Evolutionary conservation across 2,329 filamentous ascomycete genomes (phyloP).

Genomic region (Plenodomus biglobosus): DNA sequence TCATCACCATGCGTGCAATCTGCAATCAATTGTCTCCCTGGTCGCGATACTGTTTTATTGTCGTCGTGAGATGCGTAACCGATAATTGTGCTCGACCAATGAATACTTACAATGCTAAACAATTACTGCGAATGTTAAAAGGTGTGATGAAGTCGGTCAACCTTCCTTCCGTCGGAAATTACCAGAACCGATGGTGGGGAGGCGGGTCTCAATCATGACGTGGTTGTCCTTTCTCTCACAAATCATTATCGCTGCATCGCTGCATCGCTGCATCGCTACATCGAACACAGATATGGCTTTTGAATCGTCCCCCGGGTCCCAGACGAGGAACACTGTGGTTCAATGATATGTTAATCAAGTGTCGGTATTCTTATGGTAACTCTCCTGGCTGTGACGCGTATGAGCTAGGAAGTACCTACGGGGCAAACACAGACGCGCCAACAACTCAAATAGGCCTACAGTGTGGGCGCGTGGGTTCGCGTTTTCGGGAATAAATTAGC

Average conservation of each 20-base stretch:
- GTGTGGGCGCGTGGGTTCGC: no score
- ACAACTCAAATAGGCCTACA: no score
- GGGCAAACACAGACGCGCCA: no score
- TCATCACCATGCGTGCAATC: slow-evolving; percentile 33
- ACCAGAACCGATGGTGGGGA: background rate
- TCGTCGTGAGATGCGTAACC: background rate
- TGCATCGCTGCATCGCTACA: no score
- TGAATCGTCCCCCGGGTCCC: background rate
- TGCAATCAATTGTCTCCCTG: background rate
- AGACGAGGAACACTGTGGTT: background rate
- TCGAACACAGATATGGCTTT: background rate
- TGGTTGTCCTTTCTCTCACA: background rate
- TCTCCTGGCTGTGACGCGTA: background rate
- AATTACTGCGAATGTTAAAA: background rate
- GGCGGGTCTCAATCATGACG: background rate
- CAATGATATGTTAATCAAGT: background rate
- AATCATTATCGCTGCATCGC: background rate
- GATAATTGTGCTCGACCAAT: background rate
- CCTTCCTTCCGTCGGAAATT: background rate
- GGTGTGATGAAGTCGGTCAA: background rate
- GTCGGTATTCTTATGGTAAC: background rate
- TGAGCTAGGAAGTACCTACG: background rate
- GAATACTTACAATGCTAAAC: background rate
- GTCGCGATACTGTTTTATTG: background rate
- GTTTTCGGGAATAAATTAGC: no score